phyloP scores from a whole-genome alignment of 139 green algal species.

The Chlamydomonas schloesseri region DNA sequence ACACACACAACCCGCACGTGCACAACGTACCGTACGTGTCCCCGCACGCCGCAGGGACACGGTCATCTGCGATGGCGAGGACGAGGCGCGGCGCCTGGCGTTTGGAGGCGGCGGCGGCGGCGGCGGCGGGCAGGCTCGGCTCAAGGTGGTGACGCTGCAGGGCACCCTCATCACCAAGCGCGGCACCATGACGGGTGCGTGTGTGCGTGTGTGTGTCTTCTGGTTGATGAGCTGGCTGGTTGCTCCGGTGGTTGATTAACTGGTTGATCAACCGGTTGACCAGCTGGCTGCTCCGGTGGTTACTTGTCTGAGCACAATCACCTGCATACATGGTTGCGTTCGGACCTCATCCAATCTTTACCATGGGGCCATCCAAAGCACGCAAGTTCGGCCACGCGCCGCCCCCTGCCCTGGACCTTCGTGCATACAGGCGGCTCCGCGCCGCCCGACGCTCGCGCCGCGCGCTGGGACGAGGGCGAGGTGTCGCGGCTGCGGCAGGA shows the following conservation, averaged over 20 bases:
- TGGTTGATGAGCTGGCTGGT: neutral
- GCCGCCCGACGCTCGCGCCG: conserved; percentile 58
- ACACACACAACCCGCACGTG: no score
- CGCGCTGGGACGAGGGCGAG: conserved; percentile 79
- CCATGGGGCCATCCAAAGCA: no score
- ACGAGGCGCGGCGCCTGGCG: conserved; percentile 84
- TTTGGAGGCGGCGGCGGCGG: conserved; percentile 60
- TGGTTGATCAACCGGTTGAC: no score
- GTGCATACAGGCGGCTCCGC: conserved; percentile 15
- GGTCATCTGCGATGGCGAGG: conserved; percentile 89
- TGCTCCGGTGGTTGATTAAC: no score
- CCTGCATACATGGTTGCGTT: no score
- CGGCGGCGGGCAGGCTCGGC: neutral
- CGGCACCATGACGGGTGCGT: conserved; percentile 87
- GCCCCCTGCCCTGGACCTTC: no score
- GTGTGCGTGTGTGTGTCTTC: neutral
- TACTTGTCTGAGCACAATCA: no score
- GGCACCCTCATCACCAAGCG: conserved; percentile 90
- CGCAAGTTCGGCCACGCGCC: no score
- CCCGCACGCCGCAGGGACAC: conserved; percentile 76
- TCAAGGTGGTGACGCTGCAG: conserved; percentile 86
- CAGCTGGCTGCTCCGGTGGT: no score
- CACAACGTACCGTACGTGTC: no score
- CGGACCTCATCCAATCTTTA: no score
- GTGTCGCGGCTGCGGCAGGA: conserved; percentile 70